These are phyloP conservation scores for Microcos paniculata DNA, from an alignment of 345 rosid genomes.

Conservation along the genomic window DNA sequence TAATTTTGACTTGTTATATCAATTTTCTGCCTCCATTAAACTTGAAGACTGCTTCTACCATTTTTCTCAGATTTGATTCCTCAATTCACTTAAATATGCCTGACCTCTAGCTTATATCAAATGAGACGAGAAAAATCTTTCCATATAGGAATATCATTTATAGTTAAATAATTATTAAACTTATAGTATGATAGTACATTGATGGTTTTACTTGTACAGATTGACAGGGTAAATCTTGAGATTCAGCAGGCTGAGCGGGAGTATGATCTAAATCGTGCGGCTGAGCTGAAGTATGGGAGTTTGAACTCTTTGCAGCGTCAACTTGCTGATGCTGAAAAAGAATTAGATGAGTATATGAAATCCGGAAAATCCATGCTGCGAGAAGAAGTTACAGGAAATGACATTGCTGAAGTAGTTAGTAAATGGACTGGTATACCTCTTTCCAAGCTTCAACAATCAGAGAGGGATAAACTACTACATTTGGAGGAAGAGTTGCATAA, in stretches of 20 bases:
- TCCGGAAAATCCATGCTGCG: constrained; percentile 98
- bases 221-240: constrained; percentile 92
- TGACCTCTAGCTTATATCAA: neutral
- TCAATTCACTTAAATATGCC: neutral
- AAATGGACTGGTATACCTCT: constrained; percentile 99
- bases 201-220: constrained; percentile 37
- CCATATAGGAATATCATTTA: no score
- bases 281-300: constrained; percentile 95
- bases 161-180: no score
- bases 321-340: constrained; percentile 79
- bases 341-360: constrained; percentile 78
- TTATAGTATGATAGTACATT: neutral
- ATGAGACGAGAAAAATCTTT: neutral
- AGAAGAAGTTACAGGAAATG: constrained; percentile 92
- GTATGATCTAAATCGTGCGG: constrained; percentile 98
- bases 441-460: constrained; percentile 95
- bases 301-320: constrained; percentile 86
- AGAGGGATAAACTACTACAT: constrained; percentile 80
- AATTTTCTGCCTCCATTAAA: no score
- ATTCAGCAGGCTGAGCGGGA: constrained; percentile 99
- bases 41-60: neutral
- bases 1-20: neutral
- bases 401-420: constrained; percentile 92
- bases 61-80: neutral
- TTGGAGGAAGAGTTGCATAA: constrained; percentile 91